phyloP scores from a whole-genome alignment of 2,329 filamentous ascomycete genomes.

The Xylariomycetidae sp. region DNA sequence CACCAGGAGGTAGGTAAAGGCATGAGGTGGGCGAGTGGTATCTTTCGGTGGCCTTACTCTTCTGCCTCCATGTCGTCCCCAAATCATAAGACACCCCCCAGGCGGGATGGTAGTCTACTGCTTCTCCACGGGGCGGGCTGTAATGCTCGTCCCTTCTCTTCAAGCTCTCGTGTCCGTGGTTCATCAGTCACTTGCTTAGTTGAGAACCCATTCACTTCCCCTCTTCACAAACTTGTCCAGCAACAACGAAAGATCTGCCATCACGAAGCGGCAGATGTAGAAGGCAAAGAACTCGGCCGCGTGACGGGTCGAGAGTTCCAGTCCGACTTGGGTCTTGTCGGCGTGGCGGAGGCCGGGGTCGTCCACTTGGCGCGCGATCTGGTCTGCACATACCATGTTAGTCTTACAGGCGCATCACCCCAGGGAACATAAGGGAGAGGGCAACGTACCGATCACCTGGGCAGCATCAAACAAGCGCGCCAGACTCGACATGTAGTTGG shows the following conservation, averaged over 20 bases:
- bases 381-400: conserved; percentile 50
- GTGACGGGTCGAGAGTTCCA: conserved; percentile 88
- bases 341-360: conserved; percentile 88
- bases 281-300: conserved; percentile 98
- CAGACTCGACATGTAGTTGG: conserved; percentile 84
- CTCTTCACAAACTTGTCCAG: conserved; percentile 97
- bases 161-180: too few relatives aligned
- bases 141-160: too few relatives aligned
- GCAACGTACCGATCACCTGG: conserved; percentile 75
- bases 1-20: too few relatives aligned
- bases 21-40: too few relatives aligned
- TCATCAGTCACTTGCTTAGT: too few relatives aligned
- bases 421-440: neutral
- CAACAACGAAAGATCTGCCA: conserved; percentile 75
- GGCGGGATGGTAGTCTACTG: too few relatives aligned
- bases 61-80: too few relatives aligned
- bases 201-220: conserved; percentile 83
- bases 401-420: neutral
- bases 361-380: conserved; percentile 93
- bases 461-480: conserved; percentile 89
- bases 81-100: too few relatives aligned
- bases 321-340: conserved; percentile 88
- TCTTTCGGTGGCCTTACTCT: too few relatives aligned
- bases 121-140: too few relatives aligned
- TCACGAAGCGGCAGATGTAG: conserved; percentile 91